A percentile compares a stretch with the other conserved stretches of the same genome.
Conservation (phyloP, 345 rosid genomes). For the Rhodomyrtus tomentosa region DNA sequence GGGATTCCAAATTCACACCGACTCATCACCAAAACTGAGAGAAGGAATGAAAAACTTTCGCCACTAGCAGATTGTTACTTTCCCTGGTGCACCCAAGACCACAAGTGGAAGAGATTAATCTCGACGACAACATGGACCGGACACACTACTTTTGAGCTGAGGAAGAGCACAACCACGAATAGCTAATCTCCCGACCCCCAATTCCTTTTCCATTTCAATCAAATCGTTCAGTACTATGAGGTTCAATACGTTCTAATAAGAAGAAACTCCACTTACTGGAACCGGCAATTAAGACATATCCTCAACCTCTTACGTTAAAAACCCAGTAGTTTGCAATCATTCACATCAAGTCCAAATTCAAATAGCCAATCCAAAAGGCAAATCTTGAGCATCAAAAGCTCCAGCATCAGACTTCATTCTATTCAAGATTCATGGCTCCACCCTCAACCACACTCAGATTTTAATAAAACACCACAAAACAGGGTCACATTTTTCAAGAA, state of each 20-base stretch:
- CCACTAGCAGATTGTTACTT: background rate
- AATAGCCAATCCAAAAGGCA: background rate
- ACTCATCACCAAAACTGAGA: background rate
- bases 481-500: background rate
- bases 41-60: background rate
- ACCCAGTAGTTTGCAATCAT: background rate
- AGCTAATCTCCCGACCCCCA: background rate
- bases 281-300: background rate
- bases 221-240: background rate
- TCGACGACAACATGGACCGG: background rate
- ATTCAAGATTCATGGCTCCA: background rate
- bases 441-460: background rate
- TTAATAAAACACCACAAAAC: background rate
- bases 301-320: background rate
- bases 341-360: background rate
- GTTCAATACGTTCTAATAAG: background rate
- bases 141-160: background rate
- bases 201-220: background rate
- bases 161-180: background rate
- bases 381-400: background rate
- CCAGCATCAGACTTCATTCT: background rate
- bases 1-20: background rate
- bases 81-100: background rate
- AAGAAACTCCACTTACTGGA: background rate
- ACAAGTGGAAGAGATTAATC: background rate